These are phyloP conservation scores for Melaleuca alternifolia DNA, from an alignment of 345 rosid species.

Conservation along the genomic window DNA sequence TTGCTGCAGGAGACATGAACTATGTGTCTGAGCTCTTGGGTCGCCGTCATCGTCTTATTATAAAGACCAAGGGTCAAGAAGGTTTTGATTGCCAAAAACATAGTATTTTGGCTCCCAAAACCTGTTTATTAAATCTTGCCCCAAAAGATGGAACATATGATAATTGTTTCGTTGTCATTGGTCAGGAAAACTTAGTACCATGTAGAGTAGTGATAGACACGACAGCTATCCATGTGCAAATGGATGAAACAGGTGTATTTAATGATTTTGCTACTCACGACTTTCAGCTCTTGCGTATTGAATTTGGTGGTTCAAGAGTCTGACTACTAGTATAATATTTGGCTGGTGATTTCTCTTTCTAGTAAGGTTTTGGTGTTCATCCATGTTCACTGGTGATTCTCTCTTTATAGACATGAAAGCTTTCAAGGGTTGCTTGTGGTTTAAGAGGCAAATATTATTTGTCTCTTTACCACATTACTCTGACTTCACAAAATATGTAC, in stretches of 20 bases:
- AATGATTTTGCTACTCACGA: slow-evolving; percentile 22
- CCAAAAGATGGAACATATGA: slow-evolving; percentile 63
- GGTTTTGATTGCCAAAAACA: slow-evolving; percentile 10
- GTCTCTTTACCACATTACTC: neutral
- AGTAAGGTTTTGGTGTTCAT: neutral
- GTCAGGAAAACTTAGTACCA: slow-evolving; percentile 18
- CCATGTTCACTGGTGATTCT: neutral
- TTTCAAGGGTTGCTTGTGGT: neutral
- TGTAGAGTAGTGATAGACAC: slow-evolving; percentile 62
- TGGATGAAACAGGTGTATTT: slow-evolving; percentile 24
- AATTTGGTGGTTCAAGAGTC: slow-evolving; percentile 30
- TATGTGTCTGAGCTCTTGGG: slow-evolving; percentile 85
- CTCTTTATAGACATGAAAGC: neutral
- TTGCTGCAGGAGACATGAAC: slow-evolving; percentile 64
- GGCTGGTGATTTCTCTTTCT: neutral
- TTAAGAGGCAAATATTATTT: neutral
- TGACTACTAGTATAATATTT: neutral
- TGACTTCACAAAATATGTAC: neutral
- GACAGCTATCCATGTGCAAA: slow-evolving; percentile 44
- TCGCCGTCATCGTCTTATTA: slow-evolving; percentile 63
- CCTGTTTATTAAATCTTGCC: slow-evolving; percentile 55
- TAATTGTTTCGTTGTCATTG: slow-evolving; percentile 36
- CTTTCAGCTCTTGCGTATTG: slow-evolving; percentile 46
- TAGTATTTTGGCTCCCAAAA: slow-evolving; percentile 42
- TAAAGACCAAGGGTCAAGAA: slow-evolving; percentile 24